Percentiles rank a stretch among this genome's conserved stretches.
Conservation (phyloP, 768 basidiomycete genomes). For the Neoboletus magnificus region DNA sequence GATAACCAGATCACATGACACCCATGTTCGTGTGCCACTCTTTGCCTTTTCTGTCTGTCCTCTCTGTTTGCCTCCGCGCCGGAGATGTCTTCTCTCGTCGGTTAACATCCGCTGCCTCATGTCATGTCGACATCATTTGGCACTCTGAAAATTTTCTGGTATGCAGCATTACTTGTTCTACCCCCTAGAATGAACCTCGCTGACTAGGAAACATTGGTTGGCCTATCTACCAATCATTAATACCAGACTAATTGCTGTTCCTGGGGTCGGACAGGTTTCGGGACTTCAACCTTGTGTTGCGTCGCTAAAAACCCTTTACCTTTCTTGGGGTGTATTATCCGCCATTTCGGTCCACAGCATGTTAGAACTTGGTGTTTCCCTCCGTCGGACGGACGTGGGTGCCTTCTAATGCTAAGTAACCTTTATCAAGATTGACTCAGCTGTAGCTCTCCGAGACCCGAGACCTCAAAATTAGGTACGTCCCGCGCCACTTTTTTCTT, state of each 20-base stretch:
- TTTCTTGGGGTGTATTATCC: constrained; percentile 15
- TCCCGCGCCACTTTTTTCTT: not conserved
- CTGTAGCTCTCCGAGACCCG: not conserved
- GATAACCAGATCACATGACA: constrained; percentile 15
- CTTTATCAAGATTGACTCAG: constrained; percentile 11
- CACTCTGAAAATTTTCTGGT: constrained; percentile 9
- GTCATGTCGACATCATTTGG: not conserved
- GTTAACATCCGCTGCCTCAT: constrained; percentile 20
- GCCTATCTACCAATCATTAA: not conserved
- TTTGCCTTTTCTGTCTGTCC: constrained; percentile 9
- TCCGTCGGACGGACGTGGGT: not conserved
- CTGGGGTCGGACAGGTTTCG: constrained; percentile 12
- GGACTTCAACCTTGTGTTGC: constrained; percentile 21
- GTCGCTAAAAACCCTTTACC: constrained; percentile 12
- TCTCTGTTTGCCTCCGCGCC: constrained; percentile 19
- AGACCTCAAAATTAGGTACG: not conserved
- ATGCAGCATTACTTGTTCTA: constrained; percentile 4
- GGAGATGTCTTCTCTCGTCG: constrained; percentile 14
- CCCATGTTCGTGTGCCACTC: constrained; percentile 3
- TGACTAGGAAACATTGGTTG: not conserved
- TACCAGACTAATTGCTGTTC: constrained; percentile 3
- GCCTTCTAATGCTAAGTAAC: not conserved
- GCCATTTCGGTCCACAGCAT: not conserved
- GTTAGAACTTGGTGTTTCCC: not conserved
- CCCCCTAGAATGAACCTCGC: not conserved